Evolutionary conservation across 768 basidiomycete species (phyloP), one percentile per base, ranked within the genome.

Genomic region (Russula sp.): DNA sequence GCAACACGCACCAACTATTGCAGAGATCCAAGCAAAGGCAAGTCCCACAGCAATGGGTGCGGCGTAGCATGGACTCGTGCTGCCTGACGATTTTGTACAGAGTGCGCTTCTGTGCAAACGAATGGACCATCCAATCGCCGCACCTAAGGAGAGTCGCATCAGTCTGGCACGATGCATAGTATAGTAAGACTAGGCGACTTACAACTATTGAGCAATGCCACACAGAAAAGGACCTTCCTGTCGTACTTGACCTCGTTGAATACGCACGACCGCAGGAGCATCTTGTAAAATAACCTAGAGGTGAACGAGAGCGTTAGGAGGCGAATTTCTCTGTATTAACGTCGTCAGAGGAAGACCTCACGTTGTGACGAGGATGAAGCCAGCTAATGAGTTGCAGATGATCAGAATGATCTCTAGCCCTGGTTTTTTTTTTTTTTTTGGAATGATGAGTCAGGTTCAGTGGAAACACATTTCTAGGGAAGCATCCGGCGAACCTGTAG

Each of bases 71-170:
- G 29, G 7, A 4, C 36, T 8, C 2, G 13, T 8, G 38, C 18
- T 16, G 38, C 29, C 52, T 16, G 34, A 38, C 20, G 39, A 14
- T 6, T 7, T 29, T n/a, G 13, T 16, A n/a, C 62, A 63, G 35
- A 49, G 29, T 14, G 36, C 58, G 7, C 16, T 25, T 22, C 41
- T 58, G 11, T 63, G 57, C 14, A 29, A 11, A 35, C 46, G 57
- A 35, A 63, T 18, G 25, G 62, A 39, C 62, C 57, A 63, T 4
- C 36, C 62, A 41, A 59, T 7, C 20, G 57, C 61, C 10, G 52
- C 56, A 36, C 25, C 61, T 62, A 32, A 32, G 16, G 39, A 13
- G 4, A 34, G 2, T 45, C 18, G 13, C 32, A 48, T 53, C 51
- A 55, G 51, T 16, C 7, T 36, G 29, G 35, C 5, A 16, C 3